phyloP scores from a whole-genome alignment of 768 basidiomycete species.

The Lactifluus rugatus region DNA sequence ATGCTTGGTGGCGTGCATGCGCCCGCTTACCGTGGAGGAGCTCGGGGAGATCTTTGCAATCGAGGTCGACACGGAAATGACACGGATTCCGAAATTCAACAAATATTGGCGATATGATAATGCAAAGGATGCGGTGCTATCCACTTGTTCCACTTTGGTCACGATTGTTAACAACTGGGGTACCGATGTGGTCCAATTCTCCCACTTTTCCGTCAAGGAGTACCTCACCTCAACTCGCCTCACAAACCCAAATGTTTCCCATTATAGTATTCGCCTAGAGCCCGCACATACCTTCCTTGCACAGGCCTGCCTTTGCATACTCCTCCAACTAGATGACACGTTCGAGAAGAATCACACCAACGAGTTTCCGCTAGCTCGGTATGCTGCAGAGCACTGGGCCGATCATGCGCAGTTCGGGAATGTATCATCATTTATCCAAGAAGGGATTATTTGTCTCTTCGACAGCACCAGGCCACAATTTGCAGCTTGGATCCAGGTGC shows the following conservation, averaged over 20 bases:
- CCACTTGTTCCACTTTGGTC: not conserved
- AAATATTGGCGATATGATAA: not conserved
- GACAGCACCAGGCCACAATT: not conserved
- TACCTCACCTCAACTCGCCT: not conserved
- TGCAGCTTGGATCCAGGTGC: not conserved
- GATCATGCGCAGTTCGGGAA: not conserved
- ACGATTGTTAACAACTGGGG: not conserved
- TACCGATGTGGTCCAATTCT: not conserved
- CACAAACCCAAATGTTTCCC: not conserved
- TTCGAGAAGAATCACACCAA: not conserved
- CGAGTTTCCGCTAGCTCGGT: not conserved
- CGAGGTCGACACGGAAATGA: not conserved
- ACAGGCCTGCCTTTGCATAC: not conserved
- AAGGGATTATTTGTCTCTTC: not conserved
- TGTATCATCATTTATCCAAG: not conserved
- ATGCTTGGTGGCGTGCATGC: not conserved
- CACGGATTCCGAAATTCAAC: not conserved
- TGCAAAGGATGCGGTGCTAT: not conserved
- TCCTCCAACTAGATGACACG: not conserved
- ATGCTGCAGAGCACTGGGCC: not conserved
- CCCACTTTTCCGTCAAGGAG: not conserved
- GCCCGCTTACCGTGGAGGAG: not conserved
- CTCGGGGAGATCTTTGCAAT: not conserved
- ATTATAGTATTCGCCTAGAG: not conserved
- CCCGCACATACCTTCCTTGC: not conserved